Evolutionary conservation across 768 basidiomycete genomes (phyloP).

Genomic region (Mycena galopus): DNA sequence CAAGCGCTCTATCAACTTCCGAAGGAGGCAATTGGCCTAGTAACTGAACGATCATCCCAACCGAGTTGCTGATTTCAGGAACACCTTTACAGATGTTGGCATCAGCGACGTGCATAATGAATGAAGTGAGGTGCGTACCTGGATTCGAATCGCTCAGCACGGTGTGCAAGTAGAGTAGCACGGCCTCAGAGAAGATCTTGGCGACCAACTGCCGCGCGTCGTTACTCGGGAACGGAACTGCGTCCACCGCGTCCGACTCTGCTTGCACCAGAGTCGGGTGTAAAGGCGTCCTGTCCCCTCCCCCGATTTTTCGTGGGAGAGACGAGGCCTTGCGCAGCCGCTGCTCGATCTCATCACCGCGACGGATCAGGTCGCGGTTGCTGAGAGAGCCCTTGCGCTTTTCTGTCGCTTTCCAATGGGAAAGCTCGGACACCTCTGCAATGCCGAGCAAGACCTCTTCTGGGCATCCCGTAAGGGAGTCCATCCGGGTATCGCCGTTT

Average conservation of each 20-base stretch:
- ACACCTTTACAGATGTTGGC: slow-evolving; percentile 62
- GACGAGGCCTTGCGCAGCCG: slow-evolving; percentile 63
- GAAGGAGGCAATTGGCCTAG: slow-evolving; percentile 69
- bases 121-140: slow-evolving; percentile 57
- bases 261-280: slow-evolving; percentile 56
- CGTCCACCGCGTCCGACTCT: slow-evolving; percentile 44
- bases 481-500: slow-evolving; percentile 65
- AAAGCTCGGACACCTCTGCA: slow-evolving; percentile 79
- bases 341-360: slow-evolving; percentile 80
- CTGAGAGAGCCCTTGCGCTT: slow-evolving; percentile 76
- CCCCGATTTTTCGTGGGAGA: slow-evolving; percentile 46
- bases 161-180: slow-evolving; percentile 77
- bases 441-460: slow-evolving; percentile 83
- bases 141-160: slow-evolving; percentile 77
- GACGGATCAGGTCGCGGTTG: slow-evolving; percentile 78
- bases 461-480: slow-evolving; percentile 80
- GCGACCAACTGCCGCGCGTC: slow-evolving; percentile 64
- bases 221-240: slow-evolving; percentile 50
- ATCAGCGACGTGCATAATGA: slow-evolving; percentile 15
- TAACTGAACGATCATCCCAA: slow-evolving; percentile 66
- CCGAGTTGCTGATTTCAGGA: slow-evolving; percentile 73
- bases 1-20: slow-evolving; percentile 72
- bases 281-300: slow-evolving; percentile 49
- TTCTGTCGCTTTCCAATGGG: slow-evolving; percentile 81
- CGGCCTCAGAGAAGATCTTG: slow-evolving; percentile 75